A percentile compares a stretch with the other conserved stretches of the same genome.
These are phyloP conservation scores for Mucor velutinosus DNA, from an alignment of 371 early-diverging fungal species.

Conservation along the genomic window DNA sequence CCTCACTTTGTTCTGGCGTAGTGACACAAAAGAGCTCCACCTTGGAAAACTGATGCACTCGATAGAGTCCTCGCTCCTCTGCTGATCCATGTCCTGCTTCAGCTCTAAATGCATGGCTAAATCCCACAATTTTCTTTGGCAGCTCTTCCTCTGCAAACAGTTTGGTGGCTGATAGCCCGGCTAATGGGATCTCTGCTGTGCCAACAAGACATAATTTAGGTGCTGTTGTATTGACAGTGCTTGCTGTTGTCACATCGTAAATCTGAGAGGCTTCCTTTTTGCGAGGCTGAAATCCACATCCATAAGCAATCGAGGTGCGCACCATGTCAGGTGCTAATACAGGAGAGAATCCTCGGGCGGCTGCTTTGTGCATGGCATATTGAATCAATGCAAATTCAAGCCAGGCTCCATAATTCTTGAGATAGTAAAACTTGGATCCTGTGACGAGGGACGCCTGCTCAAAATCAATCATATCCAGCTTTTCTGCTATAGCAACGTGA, in stretches of 20 bases:
- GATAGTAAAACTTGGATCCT: constrained; percentile 87
- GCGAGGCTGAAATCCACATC: constrained; percentile 91
- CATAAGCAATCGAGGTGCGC: constrained; percentile 75
- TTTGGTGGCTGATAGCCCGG: constrained; percentile 76
- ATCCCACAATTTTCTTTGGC: constrained; percentile 77
- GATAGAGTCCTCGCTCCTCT: constrained; percentile 86
- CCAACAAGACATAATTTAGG: constrained; percentile 77
- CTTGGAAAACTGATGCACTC: constrained; percentile 94
- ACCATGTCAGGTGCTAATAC: constrained; percentile 90
- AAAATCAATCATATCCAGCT: constrained; percentile 78
- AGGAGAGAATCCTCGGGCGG: constrained; percentile 73
- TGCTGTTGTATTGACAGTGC: constrained; percentile 31
- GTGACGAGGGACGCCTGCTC: constrained; percentile 81
- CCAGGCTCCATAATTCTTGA: constrained; percentile 80
- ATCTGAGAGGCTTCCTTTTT: constrained; percentile 81
- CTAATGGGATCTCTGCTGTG: constrained; percentile 93
- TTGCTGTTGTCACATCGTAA: constrained; percentile 70
- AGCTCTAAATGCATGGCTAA: constrained; percentile 86
- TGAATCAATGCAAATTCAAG: constrained; percentile 88
- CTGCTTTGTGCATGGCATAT: constrained; percentile 79
- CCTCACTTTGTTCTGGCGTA: constrained; percentile 66
- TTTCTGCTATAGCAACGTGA: constrained; percentile 68
- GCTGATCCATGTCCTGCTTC: constrained; percentile 89
- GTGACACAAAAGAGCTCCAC: constrained; percentile 89
- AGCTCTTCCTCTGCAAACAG: constrained; percentile 56